Percentiles rank a stretch among this genome's conserved stretches.
Conservation (phyloP, 495 filamentous ascomycete species). For the Acidomyces sp. region DNA sequence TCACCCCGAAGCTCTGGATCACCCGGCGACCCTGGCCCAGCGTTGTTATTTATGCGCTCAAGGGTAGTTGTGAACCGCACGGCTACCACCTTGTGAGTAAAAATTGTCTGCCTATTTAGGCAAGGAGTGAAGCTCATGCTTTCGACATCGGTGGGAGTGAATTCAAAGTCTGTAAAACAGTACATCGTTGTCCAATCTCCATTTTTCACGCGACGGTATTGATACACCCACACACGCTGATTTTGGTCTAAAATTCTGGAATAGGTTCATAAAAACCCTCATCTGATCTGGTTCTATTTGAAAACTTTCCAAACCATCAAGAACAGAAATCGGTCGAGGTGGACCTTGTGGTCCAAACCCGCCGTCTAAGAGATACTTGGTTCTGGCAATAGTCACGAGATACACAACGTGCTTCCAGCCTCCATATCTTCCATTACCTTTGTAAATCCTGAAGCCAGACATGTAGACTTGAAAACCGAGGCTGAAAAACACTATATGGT, state of each 20-base stretch:
- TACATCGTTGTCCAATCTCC: constrained; percentile 45
- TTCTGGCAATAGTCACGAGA: constrained; percentile 42
- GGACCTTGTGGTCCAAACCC: constrained; percentile 55
- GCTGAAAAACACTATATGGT: constrained; percentile 48
- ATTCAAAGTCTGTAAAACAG: constrained; percentile 34
- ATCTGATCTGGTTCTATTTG: no score
- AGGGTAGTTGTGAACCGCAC: constrained; percentile 11
- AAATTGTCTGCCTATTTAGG: constrained; percentile 15
- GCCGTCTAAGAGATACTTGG: constrained; percentile 50
- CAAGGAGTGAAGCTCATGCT: constrained; percentile 8
- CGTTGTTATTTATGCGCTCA: not conserved
- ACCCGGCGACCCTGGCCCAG: constrained; percentile 1
- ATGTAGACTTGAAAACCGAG: constrained; percentile 41
- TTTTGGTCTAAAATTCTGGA: constrained; percentile 31
- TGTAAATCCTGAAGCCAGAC: constrained; percentile 7
- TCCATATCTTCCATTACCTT: constrained; percentile 10
- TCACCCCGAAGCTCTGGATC: constrained; percentile 8
- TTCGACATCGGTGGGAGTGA: constrained; percentile 1
- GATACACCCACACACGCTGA: constrained; percentile 47
- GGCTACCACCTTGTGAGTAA: constrained; percentile 35
- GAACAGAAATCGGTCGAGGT: constrained; percentile 41
- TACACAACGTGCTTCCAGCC: constrained; percentile 55
- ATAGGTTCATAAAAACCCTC: constrained; percentile 23
- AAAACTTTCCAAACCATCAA: no score
- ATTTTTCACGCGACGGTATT: constrained; percentile 33